A percentile compares a stretch with the other conserved stretches of the same genome.
These are phyloP conservation scores for Gentiana straminea DNA, from an alignment of 257 asterid genomes.

Conservation along the genomic window DNA sequence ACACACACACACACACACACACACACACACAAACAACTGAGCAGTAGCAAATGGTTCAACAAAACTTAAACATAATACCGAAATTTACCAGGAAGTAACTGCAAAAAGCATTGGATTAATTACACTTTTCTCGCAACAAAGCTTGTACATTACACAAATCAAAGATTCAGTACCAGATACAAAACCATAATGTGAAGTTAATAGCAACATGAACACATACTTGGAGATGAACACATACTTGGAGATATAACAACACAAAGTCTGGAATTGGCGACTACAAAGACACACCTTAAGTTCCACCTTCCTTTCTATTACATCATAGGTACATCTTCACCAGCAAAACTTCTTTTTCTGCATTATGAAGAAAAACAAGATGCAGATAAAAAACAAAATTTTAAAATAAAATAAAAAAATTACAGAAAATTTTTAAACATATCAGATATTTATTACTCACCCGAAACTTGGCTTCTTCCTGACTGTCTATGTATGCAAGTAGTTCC, in stretches of 20 bases:
- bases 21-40: too few relatives aligned
- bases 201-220: neutral
- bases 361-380: conserved; percentile 2
- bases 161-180: neutral
- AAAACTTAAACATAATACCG: too few relatives aligned
- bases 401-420: neutral
- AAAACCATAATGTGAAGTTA: too few relatives aligned
- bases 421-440: neutral
- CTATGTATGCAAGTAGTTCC: conserved; percentile 89
- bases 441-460: conserved; percentile 41
- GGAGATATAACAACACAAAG: neutral
- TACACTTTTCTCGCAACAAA: too few relatives aligned
- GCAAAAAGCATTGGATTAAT: too few relatives aligned
- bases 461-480: conserved; percentile 72
- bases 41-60: too few relatives aligned
- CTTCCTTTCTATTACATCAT: neutral
- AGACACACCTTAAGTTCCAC: neutral
- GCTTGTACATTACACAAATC: too few relatives aligned
- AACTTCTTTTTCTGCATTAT: conserved; percentile 62
- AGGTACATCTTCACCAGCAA: conserved; percentile 42
- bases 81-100: too few relatives aligned
- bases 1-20: too few relatives aligned
- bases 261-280: neutral
- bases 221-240: neutral
- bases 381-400: too few relatives aligned